Evolutionary conservation across 192 early-diverging fungal species (phyloP).

Genomic region (Gamsiella multidivaricata): DNA sequence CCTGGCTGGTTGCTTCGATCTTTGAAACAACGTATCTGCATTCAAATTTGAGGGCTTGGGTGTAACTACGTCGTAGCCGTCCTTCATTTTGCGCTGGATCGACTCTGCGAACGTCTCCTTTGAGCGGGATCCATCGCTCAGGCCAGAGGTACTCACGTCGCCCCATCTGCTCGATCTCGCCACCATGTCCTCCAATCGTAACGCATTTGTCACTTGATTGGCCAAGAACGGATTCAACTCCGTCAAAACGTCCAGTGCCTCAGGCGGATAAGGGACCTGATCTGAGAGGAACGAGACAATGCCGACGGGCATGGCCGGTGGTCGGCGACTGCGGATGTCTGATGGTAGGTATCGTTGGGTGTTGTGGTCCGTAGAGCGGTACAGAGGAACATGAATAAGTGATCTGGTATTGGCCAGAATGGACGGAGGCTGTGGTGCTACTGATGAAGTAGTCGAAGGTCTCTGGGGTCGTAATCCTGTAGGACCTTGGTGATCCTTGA

Average conservation of each 20-base stretch:
- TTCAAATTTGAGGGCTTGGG: constrained; percentile 1
- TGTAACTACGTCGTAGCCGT: constrained; percentile 8
- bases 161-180: constrained; percentile 27
- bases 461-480: constrained; percentile 1
- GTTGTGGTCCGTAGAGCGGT: constrained; percentile 56
- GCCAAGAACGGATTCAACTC: constrained; percentile 61
- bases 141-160: constrained; percentile 1
- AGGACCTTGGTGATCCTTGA: not conserved
- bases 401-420: constrained; percentile 56
- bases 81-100: constrained; percentile 35
- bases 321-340: constrained; percentile 32
- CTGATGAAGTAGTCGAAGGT: not conserved
- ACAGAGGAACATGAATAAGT: constrained; percentile 64
- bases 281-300: constrained; percentile 66
- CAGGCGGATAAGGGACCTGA: constrained; percentile 63
- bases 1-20: not conserved
- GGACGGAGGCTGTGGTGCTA: constrained; percentile 39
- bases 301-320: constrained; percentile 57
- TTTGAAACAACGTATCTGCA: not conserved
- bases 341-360: constrained; percentile 43
- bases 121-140: constrained; percentile 10
- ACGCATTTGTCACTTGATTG: constrained; percentile 33
- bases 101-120: constrained; percentile 39
- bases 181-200: constrained; percentile 30
- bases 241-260: constrained; percentile 49